Base-by-base conservation (phyloP, 2,329 filamentous ascomycete genomes). In the Furcasterigmium furcatum region DNA sequence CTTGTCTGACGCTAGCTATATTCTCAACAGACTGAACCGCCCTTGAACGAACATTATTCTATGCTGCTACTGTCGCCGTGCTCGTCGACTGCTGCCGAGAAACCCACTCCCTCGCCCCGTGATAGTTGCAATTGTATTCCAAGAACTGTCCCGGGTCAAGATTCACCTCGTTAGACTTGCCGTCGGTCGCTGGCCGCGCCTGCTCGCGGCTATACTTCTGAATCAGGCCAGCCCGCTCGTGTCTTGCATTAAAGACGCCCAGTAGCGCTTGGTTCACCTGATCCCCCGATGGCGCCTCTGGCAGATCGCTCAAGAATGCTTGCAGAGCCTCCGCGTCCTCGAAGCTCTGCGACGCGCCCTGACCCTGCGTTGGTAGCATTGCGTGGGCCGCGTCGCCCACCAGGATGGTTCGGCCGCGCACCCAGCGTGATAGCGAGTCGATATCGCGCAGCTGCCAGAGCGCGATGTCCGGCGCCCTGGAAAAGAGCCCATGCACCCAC, bases 371-470 rank as follows among this genome's bases (percentile, higher is more conserved):
- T 1, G 70, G 70, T 3, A 71, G 55, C 55, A 58, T 56, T 2
- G 55, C 49, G 21, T 56, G 55, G 1, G 51, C 52, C 9, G 55
- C 54, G 29, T 55, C 55, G 1, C 55, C 55, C 19, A 57, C 54
- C 4, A 57, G 42, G 10, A 55, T 46, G 3, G 45, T 38, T 2
- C 45, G 36, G 3, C 44, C 45, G 4, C 20, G 38, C 7, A 65
- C 59, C 65, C 64, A 70, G 5, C 52, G 63, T 3, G 52, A 46
- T n/a, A 73, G 44, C 0, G 68, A 64, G 41, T 72, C 69, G 21
- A 68, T 49, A 47, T 74, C 71, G 22, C 68, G 65, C 2, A 74
- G 54, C 47, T 73, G 69, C 70, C 71, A 76, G 0, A 74, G 54
- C 1, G 63, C 65, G 2, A 73, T 41, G 36, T 64, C 58, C 7